Conservation (phyloP, 1,284 basidiomycete species). For the Malassezia yamatoensis region DNA sequence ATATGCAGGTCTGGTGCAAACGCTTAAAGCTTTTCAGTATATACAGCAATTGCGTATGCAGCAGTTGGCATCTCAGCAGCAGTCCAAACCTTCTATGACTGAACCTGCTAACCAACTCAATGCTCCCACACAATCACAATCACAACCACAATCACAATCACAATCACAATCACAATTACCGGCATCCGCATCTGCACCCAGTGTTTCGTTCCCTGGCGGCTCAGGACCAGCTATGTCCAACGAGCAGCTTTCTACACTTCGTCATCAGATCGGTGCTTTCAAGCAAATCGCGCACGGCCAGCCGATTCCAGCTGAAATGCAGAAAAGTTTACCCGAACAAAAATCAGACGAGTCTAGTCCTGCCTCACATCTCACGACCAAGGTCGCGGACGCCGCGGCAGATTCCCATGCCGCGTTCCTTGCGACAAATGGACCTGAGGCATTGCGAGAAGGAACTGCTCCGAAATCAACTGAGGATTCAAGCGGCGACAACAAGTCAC, state of each 20-base stretch:
- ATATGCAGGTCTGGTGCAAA: slow-evolving; percentile 44
- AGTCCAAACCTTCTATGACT: background rate
- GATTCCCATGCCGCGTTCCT: slow-evolving; percentile 56
- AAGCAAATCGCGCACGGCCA: slow-evolving; percentile 69
- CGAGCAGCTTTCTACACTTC: slow-evolving; percentile 72
- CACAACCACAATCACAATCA: too few species aligned
- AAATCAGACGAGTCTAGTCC: slow-evolving; percentile 50
- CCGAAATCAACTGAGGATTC: background rate
- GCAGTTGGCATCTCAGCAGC: slow-evolving; percentile 19
- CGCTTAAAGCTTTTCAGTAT: slow-evolving; percentile 44
- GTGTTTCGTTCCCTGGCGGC: background rate
- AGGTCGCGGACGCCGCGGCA: slow-evolving; percentile 62
- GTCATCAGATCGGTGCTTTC: slow-evolving; percentile 80
- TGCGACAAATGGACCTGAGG: slow-evolving; percentile 45
- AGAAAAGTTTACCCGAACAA: slow-evolving; percentile 53
- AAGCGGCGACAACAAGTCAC: slow-evolving; percentile 7
- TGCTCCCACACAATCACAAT: too few species aligned
- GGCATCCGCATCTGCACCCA: slow-evolving; percentile 2
- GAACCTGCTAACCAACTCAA: background rate
- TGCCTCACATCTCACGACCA: slow-evolving; percentile 64
- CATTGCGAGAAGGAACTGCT: background rate
- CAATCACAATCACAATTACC: background rate
- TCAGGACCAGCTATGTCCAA: slow-evolving; percentile 15
- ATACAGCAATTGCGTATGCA: slow-evolving; percentile 39
- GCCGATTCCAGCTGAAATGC: slow-evolving; percentile 68